Evolutionary conservation across 805 yeast species (phyloP), one percentile per base, ranked within the genome.

Genomic region (Aciculoconidium aculeatum): DNA sequence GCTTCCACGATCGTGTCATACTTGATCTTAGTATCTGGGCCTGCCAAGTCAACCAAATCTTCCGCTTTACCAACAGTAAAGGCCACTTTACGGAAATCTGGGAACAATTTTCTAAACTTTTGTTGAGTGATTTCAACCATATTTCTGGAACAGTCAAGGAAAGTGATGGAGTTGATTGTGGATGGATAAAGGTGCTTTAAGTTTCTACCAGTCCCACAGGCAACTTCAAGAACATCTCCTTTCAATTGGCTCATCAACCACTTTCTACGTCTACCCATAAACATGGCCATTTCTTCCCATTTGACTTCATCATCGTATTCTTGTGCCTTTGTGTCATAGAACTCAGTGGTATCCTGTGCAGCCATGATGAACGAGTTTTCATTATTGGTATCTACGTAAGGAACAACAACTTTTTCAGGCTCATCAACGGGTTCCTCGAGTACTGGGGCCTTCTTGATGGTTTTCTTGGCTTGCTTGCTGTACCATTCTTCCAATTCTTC

Each of bases 171-270:
- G 27, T 70, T 67, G 17, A 90, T 59, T 15, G 62, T 51, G 2
- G 71, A 65, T 12, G 77, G 71, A 30, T 78, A 70, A 42, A 86
- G 57, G 50, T 80, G 88, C 27, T 80, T 77, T 33, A 90, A 71
- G 51, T 92, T 92, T 55, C 97, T 71, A 5, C 98, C 97, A 0
- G 98, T 92, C 35, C 98, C 98, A 49, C 94, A 84, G 0, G 96
- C 80, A 7, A 90, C 92, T 55, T 92, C 98, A 33, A 92, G 61
- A 2, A 87, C 96, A 50, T 92, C 96, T 13, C 98, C 98, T 34
- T 65, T 61, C 28, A 80, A 71, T 37, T 81, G 82, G 20, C 65
- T 71, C 87, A 83, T 82, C 25, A 82, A 53, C 83, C 92, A 80
- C 44, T 76, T 77, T 45, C 96, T 69, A 56, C 82, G 68, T 45